Evolutionary conservation across 2,329 filamentous ascomycete species (phyloP).

Genomic region (Aureobasidium uvarum): DNA sequence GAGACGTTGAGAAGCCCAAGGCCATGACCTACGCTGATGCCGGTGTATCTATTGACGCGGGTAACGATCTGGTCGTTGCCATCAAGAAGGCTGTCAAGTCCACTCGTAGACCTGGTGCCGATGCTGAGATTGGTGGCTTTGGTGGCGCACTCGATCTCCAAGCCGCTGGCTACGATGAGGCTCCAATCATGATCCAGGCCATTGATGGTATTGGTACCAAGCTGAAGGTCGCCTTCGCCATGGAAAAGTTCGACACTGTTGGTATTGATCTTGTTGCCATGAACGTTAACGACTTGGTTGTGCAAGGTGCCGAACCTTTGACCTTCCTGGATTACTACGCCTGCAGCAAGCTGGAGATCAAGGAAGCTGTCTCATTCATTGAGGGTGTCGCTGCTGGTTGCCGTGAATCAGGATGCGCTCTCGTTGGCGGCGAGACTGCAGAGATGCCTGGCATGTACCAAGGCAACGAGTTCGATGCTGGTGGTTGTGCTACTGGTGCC

Average conservation of each 20-base stretch:
- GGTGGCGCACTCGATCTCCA: conserved; percentile 81
- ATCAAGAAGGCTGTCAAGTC: conserved; percentile 89
- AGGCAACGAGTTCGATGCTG: conserved; percentile 86
- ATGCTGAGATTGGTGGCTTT: conserved; percentile 93
- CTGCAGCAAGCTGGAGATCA: conserved; percentile 80
- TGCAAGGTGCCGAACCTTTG: conserved; percentile 90
- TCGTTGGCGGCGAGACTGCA: conserved; percentile 96
- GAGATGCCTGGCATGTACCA: conserved; percentile 98
- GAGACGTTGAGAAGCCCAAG: conserved; percentile 31
- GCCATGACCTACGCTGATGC: conserved; percentile 83
- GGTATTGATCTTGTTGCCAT: conserved; percentile 97
- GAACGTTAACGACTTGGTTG: conserved; percentile 98
- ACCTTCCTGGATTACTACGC: conserved; percentile 99
- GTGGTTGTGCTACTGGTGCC: conserved; percentile 84
- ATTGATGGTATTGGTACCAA: conserved; percentile 98
- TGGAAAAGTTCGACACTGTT: conserved; percentile 88
- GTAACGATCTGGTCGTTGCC: conserved; percentile 85
- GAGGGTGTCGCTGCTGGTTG: conserved; percentile 88
- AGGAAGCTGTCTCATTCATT: conserved; percentile 79
- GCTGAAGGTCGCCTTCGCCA: conserved; percentile 88
- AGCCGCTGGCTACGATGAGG: conserved; percentile 68
- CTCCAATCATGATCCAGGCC: conserved; percentile 83
- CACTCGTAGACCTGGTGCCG: conserved; percentile 80
- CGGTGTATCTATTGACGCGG: conserved; percentile 90
- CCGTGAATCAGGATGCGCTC: conserved; percentile 76